phyloP scores from a whole-genome alignment of 805 yeast genomes.

The Metschnikowia shivogae region DNA sequence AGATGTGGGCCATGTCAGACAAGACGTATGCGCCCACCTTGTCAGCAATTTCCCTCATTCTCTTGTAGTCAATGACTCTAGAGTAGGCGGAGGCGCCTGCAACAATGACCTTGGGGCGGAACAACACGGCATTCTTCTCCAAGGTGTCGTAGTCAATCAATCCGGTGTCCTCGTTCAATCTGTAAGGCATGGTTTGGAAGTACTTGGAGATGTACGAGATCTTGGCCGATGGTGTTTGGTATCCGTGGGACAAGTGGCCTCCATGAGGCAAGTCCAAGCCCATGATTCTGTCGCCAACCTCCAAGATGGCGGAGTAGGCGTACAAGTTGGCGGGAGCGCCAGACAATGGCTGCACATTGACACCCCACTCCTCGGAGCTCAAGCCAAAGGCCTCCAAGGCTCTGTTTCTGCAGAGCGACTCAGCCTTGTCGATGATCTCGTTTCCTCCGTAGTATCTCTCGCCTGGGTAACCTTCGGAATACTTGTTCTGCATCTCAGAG shows the following conservation, averaged over 20 bases:
- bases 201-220: constrained; percentile 90
- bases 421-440: constrained; percentile 89
- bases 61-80: constrained; percentile 81
- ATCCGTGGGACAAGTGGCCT: constrained; percentile 96
- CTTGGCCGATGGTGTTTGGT: constrained; percentile 85
- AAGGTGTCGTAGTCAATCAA: constrained; percentile 87
- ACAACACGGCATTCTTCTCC: constrained; percentile 74
- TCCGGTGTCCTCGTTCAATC: constrained; percentile 82
- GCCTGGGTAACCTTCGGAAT: constrained; percentile 98
- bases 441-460: constrained; percentile 98
- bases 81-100: constrained; percentile 98
- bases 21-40: constrained; percentile 88
- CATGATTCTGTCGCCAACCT: constrained; percentile 91
- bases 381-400: constrained; percentile 81
- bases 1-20: constrained; percentile 97
- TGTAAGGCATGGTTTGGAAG: constrained; percentile 97
- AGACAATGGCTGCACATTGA: constrained; percentile 89
- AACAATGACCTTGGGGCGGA: constrained; percentile 91
- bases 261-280: constrained; percentile 98
- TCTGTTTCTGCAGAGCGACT: constrained; percentile 82
- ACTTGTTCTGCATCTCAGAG: constrained; percentile 95
- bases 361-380: constrained; percentile 88
- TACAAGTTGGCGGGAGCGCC: constrained; percentile 97
- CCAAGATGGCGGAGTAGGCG: constrained; percentile 83
- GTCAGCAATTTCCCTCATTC: constrained; percentile 88